phyloP scores from a whole-genome alignment of 257 asterid species.

The Ehretia macrophylla region DNA sequence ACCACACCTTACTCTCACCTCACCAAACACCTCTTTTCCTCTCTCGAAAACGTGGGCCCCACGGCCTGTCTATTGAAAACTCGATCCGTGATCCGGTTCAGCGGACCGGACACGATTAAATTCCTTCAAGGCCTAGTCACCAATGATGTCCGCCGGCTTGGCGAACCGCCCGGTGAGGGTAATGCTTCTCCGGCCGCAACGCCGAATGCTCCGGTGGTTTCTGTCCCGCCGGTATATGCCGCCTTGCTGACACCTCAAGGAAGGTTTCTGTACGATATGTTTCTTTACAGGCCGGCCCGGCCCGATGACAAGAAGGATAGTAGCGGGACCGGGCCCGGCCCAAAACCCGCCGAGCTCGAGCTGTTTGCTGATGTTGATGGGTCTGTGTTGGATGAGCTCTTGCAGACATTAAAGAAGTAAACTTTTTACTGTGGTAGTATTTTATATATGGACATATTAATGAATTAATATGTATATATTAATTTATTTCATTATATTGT shows the following conservation, averaged over 20 bases:
- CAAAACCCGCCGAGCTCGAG: constrained; percentile 49
- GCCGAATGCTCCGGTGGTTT: constrained; percentile 49
- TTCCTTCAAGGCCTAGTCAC: constrained; percentile 84
- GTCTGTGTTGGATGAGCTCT: constrained; percentile 60
- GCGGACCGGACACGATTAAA: constrained; percentile 76
- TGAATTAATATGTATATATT: too few species aligned
- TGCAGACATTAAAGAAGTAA: constrained; percentile 63
- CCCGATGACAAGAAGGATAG: constrained; percentile 59
- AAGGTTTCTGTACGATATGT: constrained; percentile 71
- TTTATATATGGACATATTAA: too few species aligned
- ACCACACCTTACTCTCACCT: background rate
- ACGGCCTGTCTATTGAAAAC: constrained; percentile 62
- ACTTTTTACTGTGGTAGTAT: too few species aligned
- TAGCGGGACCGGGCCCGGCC: constrained; percentile 73
- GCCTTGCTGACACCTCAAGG: constrained; percentile 83
- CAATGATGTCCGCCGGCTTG: constrained; percentile 64
- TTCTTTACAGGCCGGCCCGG: constrained; percentile 61
- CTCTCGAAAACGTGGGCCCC: constrained; percentile 40
- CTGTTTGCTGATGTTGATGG: constrained; percentile 79
- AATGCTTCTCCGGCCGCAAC: constrained; percentile 23
- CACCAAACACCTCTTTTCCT: constrained; percentile 38
- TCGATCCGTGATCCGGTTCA: constrained; percentile 82
- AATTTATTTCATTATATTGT: too few species aligned
- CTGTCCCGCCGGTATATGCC: constrained; percentile 61
- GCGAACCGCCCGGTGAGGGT: constrained; percentile 28